A percentile compares a stretch with the other conserved stretches of the same genome.
These are phyloP conservation scores for Gaultheria prostrata DNA, from an alignment of 148 eudicot species.

Conservation along the genomic window DNA sequence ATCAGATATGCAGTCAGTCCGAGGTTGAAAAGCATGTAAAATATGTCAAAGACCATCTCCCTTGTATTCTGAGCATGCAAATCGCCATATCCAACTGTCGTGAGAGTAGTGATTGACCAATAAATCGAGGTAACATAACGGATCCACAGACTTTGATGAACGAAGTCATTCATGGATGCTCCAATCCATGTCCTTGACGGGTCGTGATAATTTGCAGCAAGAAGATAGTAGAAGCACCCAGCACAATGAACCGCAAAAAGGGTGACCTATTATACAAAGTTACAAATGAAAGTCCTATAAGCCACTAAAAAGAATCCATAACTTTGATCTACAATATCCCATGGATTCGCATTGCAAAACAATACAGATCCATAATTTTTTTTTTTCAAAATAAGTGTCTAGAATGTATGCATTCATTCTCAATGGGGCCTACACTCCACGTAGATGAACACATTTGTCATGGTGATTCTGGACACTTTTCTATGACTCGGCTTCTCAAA, in stretches of 20 bases:
- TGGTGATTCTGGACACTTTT: neutral
- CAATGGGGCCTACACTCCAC: neutral
- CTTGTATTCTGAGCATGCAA: constrained; percentile 65
- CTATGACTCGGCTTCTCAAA: neutral
- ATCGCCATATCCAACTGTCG: constrained; percentile 87
- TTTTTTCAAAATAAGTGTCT: neutral
- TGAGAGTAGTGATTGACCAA: constrained; percentile 90
- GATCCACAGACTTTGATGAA: constrained; percentile 51
- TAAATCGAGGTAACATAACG: constrained; percentile 70
- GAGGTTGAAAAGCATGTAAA: constrained; percentile 89
- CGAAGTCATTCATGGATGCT: constrained; percentile 40
- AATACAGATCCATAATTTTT: neutral
- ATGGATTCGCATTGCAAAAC: neutral
- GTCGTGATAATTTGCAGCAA: constrained; percentile 65
- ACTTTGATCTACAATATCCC: neutral
- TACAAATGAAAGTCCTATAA: neutral
- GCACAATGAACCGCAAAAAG: constrained; percentile 81
- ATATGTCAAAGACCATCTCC: constrained; percentile 79
- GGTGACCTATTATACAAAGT: constrained; percentile 50
- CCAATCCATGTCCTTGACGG: constrained; percentile 72
- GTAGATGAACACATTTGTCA: neutral
- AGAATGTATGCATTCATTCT: neutral
- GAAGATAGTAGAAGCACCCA: constrained; percentile 67
- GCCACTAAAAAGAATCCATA: neutral
- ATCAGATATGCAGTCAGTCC: constrained; percentile 79